Evolutionary conservation across 2,329 filamentous ascomycete species (phyloP), one percentile per base, ranked within the genome.

Genomic region (Xylaria hypoxylon): DNA sequence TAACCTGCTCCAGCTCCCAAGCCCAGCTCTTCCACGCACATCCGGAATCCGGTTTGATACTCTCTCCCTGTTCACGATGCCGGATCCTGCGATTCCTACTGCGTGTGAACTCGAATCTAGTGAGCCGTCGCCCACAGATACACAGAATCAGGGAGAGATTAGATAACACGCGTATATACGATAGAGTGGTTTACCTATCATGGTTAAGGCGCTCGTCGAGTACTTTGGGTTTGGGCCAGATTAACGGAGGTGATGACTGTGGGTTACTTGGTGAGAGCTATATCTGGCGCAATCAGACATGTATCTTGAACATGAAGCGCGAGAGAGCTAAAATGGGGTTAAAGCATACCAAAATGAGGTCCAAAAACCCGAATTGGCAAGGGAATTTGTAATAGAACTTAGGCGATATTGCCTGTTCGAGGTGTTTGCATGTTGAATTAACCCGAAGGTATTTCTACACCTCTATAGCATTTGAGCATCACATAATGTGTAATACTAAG

Each of bases 11-110:
- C 31, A 40, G 28, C 65, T 67, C 24, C 65, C 65, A 13, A 67
- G 65, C 19, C 65, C 65, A 24, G 65, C 60, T 24, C 59, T 64
- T 24, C 48, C 61, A 26, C 60, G 19, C 26, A 24, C 35, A 13
- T 40, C 52, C 13, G 31, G 24, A n/a, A 22, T 62, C 7, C 47
- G 47, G 19, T 63, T 66, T 26, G 31, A 59, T 7, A 58, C 55
- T 6, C 15, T 35, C 5, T 44, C 52, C 47, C 24, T 50, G 2
- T 59, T 66, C 22, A n/a, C 42, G 24, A 31, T 63, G 22, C 53
- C 64, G 2, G 40, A 55, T 26, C 8, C 59, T 35, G 47, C 59
- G 4, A 8, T 48, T 26, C 28, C 38, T n/a, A 28, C 17, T 11
- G 5, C 11, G 5, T 13, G 45, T 35, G 59, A 59, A 19, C n/a